Evolutionary conservation across 1,139 yeast species (phyloP).

Genomic region (Diutina pseudorugosa): DNA sequence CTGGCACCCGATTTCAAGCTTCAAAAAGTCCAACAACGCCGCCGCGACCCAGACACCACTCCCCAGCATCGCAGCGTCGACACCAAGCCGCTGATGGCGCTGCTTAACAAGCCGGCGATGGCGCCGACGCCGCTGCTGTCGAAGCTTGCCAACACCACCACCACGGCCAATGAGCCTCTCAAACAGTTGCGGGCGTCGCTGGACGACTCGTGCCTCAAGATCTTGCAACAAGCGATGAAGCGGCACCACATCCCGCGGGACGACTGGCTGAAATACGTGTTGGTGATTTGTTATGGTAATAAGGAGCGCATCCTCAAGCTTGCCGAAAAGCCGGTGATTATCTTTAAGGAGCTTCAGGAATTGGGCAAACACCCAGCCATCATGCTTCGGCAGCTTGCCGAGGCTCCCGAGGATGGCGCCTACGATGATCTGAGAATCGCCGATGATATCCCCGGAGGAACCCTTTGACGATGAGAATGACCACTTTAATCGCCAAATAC

Average conservation of each 20-base stretch:
- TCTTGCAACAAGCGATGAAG: conserved; percentile 81
- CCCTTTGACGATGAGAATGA: conserved; percentile 24
- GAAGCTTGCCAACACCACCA: too few relatives aligned
- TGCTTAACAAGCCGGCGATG: neutral
- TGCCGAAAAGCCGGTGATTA: conserved; percentile 79
- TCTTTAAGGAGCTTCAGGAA: conserved; percentile 82
- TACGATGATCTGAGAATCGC: conserved; percentile 34
- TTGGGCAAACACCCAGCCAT: conserved; percentile 86
- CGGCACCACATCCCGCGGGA: conserved; percentile 69
- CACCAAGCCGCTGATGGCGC: neutral
- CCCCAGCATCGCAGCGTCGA: neutral
- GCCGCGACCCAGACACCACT: neutral
- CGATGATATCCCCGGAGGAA: conserved; percentile 45
- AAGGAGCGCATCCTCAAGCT: conserved; percentile 74
- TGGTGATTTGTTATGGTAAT: conserved; percentile 86
- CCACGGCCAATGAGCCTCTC: conserved; percentile 38
- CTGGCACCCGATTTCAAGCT: conserved; percentile 4
- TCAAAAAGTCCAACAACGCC: neutral
- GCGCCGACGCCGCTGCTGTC: neutral
- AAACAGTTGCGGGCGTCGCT: conserved; percentile 80
- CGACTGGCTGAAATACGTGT: conserved; percentile 83
- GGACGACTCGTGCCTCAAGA: conserved; percentile 86
- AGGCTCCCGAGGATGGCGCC: conserved; percentile 16
- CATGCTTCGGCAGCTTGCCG: conserved; percentile 76
- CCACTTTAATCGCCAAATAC: too few relatives aligned